A percentile compares a stretch with the other conserved stretches of the same genome.
phyloP scores from a whole-genome alignment of 805 yeast species.

The Candida chauliodis region DNA sequence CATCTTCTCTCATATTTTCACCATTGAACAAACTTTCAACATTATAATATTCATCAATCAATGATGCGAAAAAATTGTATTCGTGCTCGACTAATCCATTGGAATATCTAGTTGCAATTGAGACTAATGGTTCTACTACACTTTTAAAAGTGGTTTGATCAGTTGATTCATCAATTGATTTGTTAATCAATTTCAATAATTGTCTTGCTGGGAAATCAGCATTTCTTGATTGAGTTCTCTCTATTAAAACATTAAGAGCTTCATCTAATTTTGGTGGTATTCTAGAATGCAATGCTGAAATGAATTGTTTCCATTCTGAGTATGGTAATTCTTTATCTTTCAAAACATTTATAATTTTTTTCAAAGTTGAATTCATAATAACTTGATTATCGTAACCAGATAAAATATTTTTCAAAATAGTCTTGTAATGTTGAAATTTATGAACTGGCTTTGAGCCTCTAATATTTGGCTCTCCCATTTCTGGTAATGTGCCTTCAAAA shows the following conservation, averaged over 20 bases:
- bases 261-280: conserved; percentile 75
- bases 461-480: conserved; percentile 75
- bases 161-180: conserved; percentile 46
- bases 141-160: conserved; percentile 41
- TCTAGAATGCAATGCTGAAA: conserved; percentile 90
- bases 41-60: conserved; percentile 68
- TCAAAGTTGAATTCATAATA: conserved; percentile 80
- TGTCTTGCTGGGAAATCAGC: conserved; percentile 95
- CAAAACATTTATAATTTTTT: conserved; percentile 66
- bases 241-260: conserved; percentile 59
- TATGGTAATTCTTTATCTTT: conserved; percentile 82
- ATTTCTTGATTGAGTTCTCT: conserved; percentile 58
- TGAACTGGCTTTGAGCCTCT: conserved; percentile 84
- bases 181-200: conserved; percentile 66
- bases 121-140: conserved; percentile 69
- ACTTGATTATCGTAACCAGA: conserved; percentile 95
- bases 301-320: conserved; percentile 83
- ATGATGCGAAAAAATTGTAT: conserved; percentile 63
- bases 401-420: conserved; percentile 73
- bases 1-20: conserved; percentile 76
- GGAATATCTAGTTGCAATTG: conserved; percentile 65
- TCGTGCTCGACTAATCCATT: conserved; percentile 84
- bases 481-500: conserved; percentile 90
- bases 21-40: conserved; percentile 81
- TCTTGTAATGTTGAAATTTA: conserved; percentile 55